phyloP scores from a whole-genome alignment of 1,284 basidiomycete species.

The Sporisorium sorghi region DNA sequence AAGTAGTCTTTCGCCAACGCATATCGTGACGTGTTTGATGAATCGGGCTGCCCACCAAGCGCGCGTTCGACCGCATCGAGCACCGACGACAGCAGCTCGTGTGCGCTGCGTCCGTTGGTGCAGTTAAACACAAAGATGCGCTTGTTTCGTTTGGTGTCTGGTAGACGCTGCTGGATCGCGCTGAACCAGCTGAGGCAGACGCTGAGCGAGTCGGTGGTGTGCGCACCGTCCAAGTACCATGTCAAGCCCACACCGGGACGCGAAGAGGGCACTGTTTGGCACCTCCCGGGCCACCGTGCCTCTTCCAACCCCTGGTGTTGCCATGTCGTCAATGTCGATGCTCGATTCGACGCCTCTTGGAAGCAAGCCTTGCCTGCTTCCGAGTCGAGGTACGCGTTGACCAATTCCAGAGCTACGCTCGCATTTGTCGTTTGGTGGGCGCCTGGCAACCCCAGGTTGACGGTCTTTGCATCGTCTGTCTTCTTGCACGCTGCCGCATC shows the following conservation, averaged over 20 bases:
- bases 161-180: slow-evolving; percentile 16
- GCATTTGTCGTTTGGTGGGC: slow-evolving; percentile 91
- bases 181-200: slow-evolving; percentile 87
- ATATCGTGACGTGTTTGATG: slow-evolving; percentile 7
- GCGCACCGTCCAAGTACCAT: slow-evolving; percentile 96
- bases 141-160: slow-evolving; percentile 55
- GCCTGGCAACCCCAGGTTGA: slow-evolving; percentile 81
- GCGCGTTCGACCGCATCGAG: slow-evolving; percentile 66
- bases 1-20: slow-evolving; percentile 72
- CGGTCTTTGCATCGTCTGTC: slow-evolving; percentile 3
- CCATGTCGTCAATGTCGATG: slow-evolving; percentile 40
- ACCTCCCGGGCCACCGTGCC: slow-evolving; percentile 94
- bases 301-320: slow-evolving; percentile 77
- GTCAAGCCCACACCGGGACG: slow-evolving; percentile 71
- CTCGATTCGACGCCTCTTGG: slow-evolving; percentile 23
- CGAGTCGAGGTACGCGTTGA: slow-evolving; percentile 77
- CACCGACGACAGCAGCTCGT: slow-evolving; percentile 78
- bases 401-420: slow-evolving; percentile 82
- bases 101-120: slow-evolving; percentile 86
- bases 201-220: slow-evolving; percentile 89
- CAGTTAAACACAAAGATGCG: slow-evolving; percentile 94
- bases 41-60: slow-evolving; percentile 6
- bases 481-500: slow-evolving; percentile 13
- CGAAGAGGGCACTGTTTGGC: slow-evolving; percentile 80
- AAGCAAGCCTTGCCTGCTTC: slow-evolving; percentile 59